phyloP scores from a whole-genome alignment of 148 eudicot genomes.

The Heliosperma pusillum region DNA sequence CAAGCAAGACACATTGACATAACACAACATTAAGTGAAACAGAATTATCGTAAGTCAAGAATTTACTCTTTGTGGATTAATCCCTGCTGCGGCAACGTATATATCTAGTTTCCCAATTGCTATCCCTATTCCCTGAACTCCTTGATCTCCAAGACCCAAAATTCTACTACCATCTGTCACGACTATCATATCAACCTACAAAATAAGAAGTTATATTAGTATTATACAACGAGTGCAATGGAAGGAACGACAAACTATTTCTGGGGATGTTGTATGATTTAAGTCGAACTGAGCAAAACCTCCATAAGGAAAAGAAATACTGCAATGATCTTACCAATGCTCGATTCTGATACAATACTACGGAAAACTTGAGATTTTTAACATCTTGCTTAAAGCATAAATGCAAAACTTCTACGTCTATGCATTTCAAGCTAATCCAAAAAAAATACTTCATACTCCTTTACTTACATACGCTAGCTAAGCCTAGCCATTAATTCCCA shows the following conservation, averaged over 20 bases:
- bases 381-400: background rate
- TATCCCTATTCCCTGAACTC: slow-evolving; percentile 93
- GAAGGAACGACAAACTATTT: background rate
- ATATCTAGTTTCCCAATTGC: slow-evolving; percentile 89
- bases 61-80: slow-evolving; percentile 92
- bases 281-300: background rate
- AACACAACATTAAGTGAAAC: background rate
- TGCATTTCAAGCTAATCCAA: background rate
- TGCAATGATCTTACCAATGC: background rate
- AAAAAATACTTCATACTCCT: background rate
- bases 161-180: slow-evolving; percentile 99
- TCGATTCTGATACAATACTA: background rate
- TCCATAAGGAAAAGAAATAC: background rate
- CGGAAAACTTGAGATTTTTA: background rate
- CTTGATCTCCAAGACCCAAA: slow-evolving; percentile 94
- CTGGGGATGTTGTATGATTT: background rate
- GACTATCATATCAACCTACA: slow-evolving; percentile 98
- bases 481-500: background rate
- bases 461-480: background rate
- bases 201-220: slow-evolving; percentile 13
- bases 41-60: slow-evolving; percentile 12
- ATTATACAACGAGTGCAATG: background rate
- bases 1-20: background rate
- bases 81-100: slow-evolving; percentile 99
- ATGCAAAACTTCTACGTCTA: too few species aligned